These are phyloP conservation scores for Thecaphora thlaspeos DNA, from an alignment of 1,284 basidiomycete species.

Conservation along the genomic window DNA sequence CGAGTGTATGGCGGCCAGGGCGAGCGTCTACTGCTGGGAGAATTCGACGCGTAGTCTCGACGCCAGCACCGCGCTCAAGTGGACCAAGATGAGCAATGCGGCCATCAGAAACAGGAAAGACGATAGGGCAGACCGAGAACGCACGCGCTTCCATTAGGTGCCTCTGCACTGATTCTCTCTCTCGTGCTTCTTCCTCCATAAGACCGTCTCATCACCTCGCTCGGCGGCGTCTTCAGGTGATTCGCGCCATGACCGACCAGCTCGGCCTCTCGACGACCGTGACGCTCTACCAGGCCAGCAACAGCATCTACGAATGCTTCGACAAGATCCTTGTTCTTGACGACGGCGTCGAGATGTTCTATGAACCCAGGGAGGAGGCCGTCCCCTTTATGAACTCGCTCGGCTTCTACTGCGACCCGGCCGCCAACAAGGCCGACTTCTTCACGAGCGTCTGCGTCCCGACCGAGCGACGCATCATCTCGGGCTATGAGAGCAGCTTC, in stretches of 20 bases:
- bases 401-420: slow-evolving; percentile 20
- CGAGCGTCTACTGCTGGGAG: slow-evolving; percentile 41
- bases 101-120: too few relatives aligned
- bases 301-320: slow-evolving; percentile 39
- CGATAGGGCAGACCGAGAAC: too few relatives aligned
- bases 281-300: slow-evolving; percentile 51
- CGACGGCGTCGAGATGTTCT: slow-evolving; percentile 54
- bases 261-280: slow-evolving; percentile 25
- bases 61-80: slow-evolving; percentile 46
- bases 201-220: too few relatives aligned
- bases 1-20: slow-evolving; percentile 58
- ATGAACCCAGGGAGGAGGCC: slow-evolving; percentile 38
- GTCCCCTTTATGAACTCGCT: slow-evolving; percentile 41
- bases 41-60: slow-evolving; percentile 50
- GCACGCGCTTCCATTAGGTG: too few relatives aligned
- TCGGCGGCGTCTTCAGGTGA: too few relatives aligned
- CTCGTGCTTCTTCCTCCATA: too few relatives aligned
- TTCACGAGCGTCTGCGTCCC: slow-evolving; percentile 1
- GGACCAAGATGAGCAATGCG: slow-evolving; percentile 33
- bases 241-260: slow-evolving; percentile 43
- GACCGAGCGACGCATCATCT: slow-evolving; percentile 1
- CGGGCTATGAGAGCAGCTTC: not conserved
- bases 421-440: slow-evolving; percentile 2
- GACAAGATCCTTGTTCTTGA: slow-evolving; percentile 51
- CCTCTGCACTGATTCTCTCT: too few relatives aligned